These are phyloP conservation scores for Wickerhamomyces chaumierensis DNA, from an alignment of 805 yeast species.

Conservation along the genomic window DNA sequence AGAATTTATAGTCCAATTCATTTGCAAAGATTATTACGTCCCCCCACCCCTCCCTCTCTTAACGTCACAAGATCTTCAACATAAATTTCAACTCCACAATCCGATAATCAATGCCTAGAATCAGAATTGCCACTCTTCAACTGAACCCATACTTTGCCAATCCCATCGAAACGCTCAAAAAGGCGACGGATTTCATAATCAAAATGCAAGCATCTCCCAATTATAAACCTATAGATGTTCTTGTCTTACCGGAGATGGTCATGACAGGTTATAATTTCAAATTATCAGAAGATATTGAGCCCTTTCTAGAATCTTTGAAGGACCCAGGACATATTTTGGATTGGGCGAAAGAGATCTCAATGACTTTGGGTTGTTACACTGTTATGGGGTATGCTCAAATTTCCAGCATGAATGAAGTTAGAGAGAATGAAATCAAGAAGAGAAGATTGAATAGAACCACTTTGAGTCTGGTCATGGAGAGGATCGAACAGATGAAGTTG, in stretches of 20 bases:
- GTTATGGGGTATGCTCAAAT: constrained; percentile 77
- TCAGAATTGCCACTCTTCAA: constrained; percentile 58
- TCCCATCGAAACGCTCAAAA: constrained; percentile 39
- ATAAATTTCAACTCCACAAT: too few species aligned
- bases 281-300: constrained; percentile 33
- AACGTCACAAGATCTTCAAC: too few species aligned
- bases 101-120: constrained; percentile 13
- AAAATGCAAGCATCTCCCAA: constrained; percentile 11
- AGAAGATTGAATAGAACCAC: too few species aligned
- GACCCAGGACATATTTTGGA: constrained; percentile 35
- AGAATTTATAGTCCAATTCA: too few species aligned
- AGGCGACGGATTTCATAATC: constrained; percentile 24
- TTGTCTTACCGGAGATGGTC: constrained; percentile 76
- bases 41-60: too few species aligned
- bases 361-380: constrained; percentile 45
- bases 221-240: constrained; percentile 39
- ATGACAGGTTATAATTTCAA: constrained; percentile 73
- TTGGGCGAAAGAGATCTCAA: constrained; percentile 48
- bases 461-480: too few species aligned
- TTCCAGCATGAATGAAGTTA: constrained; percentile 2
- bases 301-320: constrained; percentile 39
- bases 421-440: too few species aligned
- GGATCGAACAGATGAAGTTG: too few species aligned
- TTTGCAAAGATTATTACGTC: too few species aligned
- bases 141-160: constrained; percentile 55